Percentiles rank a stretch among this genome's conserved stretches.
Evolutionary conservation across 768 basidiomycete species (phyloP).

Genomic region (Pleurotus cornucopiae): DNA sequence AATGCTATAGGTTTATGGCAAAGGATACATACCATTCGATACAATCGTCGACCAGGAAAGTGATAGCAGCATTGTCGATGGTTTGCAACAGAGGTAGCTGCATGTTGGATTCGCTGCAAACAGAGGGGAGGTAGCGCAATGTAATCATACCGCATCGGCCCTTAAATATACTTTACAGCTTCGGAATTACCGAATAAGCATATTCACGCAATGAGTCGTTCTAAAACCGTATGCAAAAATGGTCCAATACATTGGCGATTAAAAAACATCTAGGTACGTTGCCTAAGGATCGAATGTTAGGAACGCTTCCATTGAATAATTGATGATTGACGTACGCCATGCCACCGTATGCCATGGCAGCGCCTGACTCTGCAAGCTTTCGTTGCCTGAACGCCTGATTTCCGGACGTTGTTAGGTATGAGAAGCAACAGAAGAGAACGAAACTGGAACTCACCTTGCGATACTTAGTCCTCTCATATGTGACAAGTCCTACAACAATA

Average conservation of each 20-base stretch:
- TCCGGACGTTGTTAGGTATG: no score
- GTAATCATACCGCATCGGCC: no score
- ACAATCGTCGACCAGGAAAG: slow-evolving; percentile 71
- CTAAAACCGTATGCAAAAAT: no score
- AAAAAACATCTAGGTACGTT: no score
- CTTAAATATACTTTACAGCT: neutral
- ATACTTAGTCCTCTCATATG: slow-evolving; percentile 83
- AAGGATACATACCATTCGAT: slow-evolving; percentile 63
- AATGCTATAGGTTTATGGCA: neutral
- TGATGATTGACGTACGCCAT: slow-evolving; percentile 32
- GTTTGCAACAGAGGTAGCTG: neutral
- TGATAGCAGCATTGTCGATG: slow-evolving; percentile 42
- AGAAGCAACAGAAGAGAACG: no score
- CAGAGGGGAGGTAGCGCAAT: no score
- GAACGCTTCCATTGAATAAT: neutral
- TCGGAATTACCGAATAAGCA: no score
- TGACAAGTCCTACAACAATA: slow-evolving; percentile 78
- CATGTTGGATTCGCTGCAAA: neutral
- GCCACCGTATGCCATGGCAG: slow-evolving; percentile 57
- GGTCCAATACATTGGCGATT: no score
- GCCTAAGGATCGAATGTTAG: neutral
- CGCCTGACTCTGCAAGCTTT: slow-evolving; percentile 63
- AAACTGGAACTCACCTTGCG: no score
- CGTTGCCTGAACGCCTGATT: slow-evolving; percentile 68
- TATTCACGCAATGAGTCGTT: no score